Evolutionary conservation across 1,284 basidiomycete species (phyloP).

Genomic region (Puccinia coronata): DNA sequence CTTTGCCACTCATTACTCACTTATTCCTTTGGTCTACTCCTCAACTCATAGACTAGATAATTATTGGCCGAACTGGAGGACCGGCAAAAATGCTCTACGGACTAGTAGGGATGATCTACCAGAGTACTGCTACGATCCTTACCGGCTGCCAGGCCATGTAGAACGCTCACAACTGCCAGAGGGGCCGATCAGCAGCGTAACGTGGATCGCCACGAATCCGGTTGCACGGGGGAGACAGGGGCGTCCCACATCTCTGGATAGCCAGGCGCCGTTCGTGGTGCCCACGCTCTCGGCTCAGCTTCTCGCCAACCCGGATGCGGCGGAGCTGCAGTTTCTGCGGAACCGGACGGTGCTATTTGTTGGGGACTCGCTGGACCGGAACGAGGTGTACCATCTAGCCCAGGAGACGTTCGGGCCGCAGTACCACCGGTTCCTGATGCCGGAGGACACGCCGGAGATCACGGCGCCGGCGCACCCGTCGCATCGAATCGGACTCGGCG

Average conservation of each 20-base stretch:
- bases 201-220: conserved; percentile 2
- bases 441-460: not conserved
- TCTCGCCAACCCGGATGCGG: not conserved
- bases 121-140: conserved; percentile 19
- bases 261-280: not conserved
- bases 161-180: conserved; percentile 20
- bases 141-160: conserved; percentile 2
- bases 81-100: not conserved
- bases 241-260: not conserved
- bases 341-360: conserved; percentile 23
- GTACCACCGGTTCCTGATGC: not conserved
- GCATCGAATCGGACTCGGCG: conserved; percentile 13
- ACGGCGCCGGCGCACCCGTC: not conserved
- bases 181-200: conserved; percentile 22
- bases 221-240: not conserved
- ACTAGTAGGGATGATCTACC: not conserved
- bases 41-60: not conserved
- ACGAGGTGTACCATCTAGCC: conserved; percentile 26
- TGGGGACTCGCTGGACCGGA: conserved; percentile 25
- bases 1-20: not conserved
- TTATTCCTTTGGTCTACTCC: not conserved
- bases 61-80: not conserved
- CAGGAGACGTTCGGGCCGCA: conserved; percentile 14
- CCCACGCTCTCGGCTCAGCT: not conserved
- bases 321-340: not conserved